Base-by-base conservation (phyloP, 139 green algal species). In the Chlamydomonas incerta region DNA sequence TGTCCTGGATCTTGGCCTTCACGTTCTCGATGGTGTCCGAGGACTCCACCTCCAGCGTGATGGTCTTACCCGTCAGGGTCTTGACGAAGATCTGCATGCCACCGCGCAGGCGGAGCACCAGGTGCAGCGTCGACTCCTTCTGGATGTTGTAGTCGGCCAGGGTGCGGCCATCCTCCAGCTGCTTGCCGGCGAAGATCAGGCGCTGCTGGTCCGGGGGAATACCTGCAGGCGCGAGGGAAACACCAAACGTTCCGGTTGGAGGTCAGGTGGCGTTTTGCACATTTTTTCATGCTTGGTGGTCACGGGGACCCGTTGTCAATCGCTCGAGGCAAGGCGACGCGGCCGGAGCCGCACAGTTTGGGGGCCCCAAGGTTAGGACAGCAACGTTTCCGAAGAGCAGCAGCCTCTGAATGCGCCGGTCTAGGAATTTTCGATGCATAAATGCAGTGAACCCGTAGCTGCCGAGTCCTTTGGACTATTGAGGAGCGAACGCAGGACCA, bases 61-160 rank as follows among this genome's bases (percentile, higher is more conserved):
- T 98, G 71, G 96, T 99, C 96, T 98, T 98, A 67, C 96, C 96
- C 10, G 96, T 98, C 0, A 99, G 91, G n/a, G 96, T 99, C 93
- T 96, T 96, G 29, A 96, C 93, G 33, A 95, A 93, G 74, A 98
- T 98, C 91, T 98, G 96, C 96, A 98, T 97, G 65, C 72, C 72
- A 66, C 72, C 72, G 20, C 72, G 72, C 72, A 80, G 72, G 50
- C 92, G 89, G 52, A 95, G 90, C 87, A 96, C 93, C 85, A 96
- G 85, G 82, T 96, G 93, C 31, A 96, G 91, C 1, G 93, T 96
- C 35, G 80, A 91, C 92, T 96, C 95, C 93, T 98, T 98, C 92
- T 98, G 96, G 87, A 98, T 98, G 92, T 98, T 98, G 96, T 98
- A 98, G 90, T 98, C 96, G 5, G 96, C 94, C 41, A 50, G 41